Evolutionary conservation across 1,284 basidiomycete genomes (phyloP).

Genomic region (Earliella scabrosa): DNA sequence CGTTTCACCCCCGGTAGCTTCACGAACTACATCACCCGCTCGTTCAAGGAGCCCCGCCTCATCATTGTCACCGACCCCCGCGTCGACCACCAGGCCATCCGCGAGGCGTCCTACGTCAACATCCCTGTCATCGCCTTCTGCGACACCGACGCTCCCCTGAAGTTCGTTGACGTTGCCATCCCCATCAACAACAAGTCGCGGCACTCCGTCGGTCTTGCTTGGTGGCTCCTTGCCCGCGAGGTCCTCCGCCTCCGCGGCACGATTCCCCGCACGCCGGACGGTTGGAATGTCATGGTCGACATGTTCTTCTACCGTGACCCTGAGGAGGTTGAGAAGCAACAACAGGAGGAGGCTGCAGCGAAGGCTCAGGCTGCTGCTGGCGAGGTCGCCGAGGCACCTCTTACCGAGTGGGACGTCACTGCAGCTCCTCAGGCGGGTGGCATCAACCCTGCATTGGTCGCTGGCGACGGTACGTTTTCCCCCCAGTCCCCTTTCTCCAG

Average conservation of each 20-base stretch:
- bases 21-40: conserved; percentile 99
- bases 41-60: conserved; percentile 99
- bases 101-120: conserved; percentile 99
- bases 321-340: conserved; percentile 98
- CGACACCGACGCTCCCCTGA: conserved; percentile 97
- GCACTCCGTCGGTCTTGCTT: conserved; percentile 96
- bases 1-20: conserved; percentile 99
- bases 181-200: conserved; percentile 99
- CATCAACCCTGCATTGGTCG: conserved; percentile 81
- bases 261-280: conserved; percentile 87
- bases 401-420: conserved; percentile 80
- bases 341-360: conserved; percentile 88
- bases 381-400: conserved; percentile 54
- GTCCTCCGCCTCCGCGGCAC: conserved; percentile 95
- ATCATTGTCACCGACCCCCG: conserved; percentile 99
- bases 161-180: conserved; percentile 98
- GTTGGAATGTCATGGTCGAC: conserved; percentile 98
- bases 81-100: conserved; percentile 99
- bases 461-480: conserved; percentile 58
- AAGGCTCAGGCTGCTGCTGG: conserved; percentile 69
- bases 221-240: conserved; percentile 99
- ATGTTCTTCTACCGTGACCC: conserved; percentile 99
- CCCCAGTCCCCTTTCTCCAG: too few species aligned
- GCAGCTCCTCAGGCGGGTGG: conserved; percentile 68
- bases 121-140: conserved; percentile 99